Conservation (phyloP, 2,329 filamentous ascomycete genomes). For the Aureobasidium sp. region DNA sequence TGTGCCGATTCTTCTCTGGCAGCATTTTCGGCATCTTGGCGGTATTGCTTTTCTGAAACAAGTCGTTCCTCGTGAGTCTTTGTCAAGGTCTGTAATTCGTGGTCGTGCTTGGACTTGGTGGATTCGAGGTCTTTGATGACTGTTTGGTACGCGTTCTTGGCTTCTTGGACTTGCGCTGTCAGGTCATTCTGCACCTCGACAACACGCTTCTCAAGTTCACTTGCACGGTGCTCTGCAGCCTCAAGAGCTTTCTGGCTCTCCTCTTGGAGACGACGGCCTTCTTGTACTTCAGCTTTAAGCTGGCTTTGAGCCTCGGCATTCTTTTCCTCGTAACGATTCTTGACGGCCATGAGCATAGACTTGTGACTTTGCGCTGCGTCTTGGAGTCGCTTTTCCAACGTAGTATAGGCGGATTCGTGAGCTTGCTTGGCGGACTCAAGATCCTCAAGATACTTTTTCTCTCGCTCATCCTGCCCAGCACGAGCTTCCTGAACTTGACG, state of each 20-base stretch:
- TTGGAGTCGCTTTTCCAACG: slow-evolving; percentile 13
- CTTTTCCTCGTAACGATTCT: slow-evolving; percentile 15
- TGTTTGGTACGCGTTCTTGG: background rate
- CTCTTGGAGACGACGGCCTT: background rate
- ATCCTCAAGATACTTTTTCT: slow-evolving; percentile 17
- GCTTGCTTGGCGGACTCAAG: slow-evolving; percentile 6
- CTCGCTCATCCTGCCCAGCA: slow-evolving; percentile 16
- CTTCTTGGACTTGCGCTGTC: background rate
- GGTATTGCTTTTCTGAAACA: background rate
- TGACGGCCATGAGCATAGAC: slow-evolving; percentile 11
- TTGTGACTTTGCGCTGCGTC: slow-evolving; percentile 11
- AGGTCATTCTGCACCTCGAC: slow-evolving; percentile 9
- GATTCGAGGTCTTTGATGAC: background rate
- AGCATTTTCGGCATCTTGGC: background rate
- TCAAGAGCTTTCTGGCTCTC: slow-evolving; percentile 3
- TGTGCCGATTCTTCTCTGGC: background rate
- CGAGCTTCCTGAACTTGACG: background rate
- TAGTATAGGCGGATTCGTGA: slow-evolving; percentile 7
- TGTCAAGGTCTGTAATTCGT: slow-evolving; percentile 5
- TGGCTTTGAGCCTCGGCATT: slow-evolving; percentile 7
- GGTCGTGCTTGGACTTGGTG: background rate
- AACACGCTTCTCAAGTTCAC: slow-evolving; percentile 1
- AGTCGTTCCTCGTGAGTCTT: background rate
- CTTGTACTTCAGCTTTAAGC: slow-evolving; percentile 7
- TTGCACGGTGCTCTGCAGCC: background rate